phyloP scores from a whole-genome alignment of 495 filamentous ascomycete genomes.

The Annulohypoxylon bovei region DNA sequence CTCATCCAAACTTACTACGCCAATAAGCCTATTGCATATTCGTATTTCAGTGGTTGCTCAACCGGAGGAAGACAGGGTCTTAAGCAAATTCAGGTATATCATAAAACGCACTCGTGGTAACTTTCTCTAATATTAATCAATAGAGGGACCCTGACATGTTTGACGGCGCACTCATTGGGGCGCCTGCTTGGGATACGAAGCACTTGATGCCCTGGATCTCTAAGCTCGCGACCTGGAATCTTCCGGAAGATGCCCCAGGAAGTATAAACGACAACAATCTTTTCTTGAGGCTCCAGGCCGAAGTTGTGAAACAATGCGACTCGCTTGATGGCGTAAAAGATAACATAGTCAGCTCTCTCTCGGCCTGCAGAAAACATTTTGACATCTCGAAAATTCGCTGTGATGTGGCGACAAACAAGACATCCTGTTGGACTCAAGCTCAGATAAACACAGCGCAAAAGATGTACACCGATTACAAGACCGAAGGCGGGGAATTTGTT shows the following conservation, averaged over 20 bases:
- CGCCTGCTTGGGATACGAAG: conserved; percentile 55
- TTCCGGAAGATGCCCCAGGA: conserved; percentile 52
- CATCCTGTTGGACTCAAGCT: conserved; percentile 59
- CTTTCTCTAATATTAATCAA: neutral
- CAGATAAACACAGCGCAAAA: conserved; percentile 64
- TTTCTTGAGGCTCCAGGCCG: conserved; percentile 62
- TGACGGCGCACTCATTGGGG: conserved; percentile 39
- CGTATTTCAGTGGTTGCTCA: conserved; percentile 63
- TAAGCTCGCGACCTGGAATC: conserved; percentile 42
- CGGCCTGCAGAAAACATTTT: conserved; percentile 60
- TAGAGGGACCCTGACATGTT: conserved; percentile 38
- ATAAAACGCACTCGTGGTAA: neutral
- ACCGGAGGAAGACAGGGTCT: conserved; percentile 62
- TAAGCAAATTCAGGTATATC: conserved; percentile 52
- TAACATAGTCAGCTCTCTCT: conserved; percentile 67
- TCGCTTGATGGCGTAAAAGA: conserved; percentile 67
- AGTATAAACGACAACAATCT: conserved; percentile 58
- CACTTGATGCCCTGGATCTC: conserved; percentile 56
- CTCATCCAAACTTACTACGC: conserved; percentile 43
- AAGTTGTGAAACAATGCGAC: conserved; percentile 71
- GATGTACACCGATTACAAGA: conserved; percentile 63
- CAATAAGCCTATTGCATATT: conserved; percentile 29
- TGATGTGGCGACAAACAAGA: conserved; percentile 52
- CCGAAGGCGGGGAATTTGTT: conserved; percentile 59
- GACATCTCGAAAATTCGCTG: conserved; percentile 54